Base-by-base conservation (phyloP, 1,284 basidiomycete genomes). In the Ustilago trichophora region DNA sequence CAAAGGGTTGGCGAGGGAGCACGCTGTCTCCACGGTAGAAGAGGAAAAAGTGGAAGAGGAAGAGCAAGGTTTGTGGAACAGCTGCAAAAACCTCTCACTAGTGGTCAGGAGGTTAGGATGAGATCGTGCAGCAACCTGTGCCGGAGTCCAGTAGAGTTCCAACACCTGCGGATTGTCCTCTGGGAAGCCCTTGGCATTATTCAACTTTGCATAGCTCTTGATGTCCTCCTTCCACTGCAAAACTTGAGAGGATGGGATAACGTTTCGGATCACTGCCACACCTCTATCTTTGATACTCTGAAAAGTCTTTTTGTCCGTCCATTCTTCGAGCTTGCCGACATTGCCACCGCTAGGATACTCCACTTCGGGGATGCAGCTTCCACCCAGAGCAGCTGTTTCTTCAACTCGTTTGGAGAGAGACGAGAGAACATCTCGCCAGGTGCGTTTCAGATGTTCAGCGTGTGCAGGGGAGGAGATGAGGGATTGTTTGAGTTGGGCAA, bases 1-100 rank as follows among this genome's bases (percentile, higher is more conserved):
- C 18, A 92, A 81, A 0, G 89, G 89, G 1, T 85, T 87, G 7
- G 80, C 73, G 22, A 90, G 84, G 50, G 85, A 85, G 34, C 88
- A 82, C 15, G 86, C 85, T 13, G 29, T 42, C 4, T 46, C 46
- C 4, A 55, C 33, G 9, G 15, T 6, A 13, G 29, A 2, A 13
- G 25, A 29, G 13, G 3, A 10, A 11, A 9, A 10, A 19, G 35
- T 38, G 4, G 36, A 13, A 3, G 21, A 15, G 5, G 24, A n/a
- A 12, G 26, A 13, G 13, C 46, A 34, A 13, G 73, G 54, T n/a
- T 59, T 44, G 41, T 73, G 73, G 36, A 75, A 76, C 16, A 76
- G 53, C 27, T 49, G 33, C 12, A 76, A 46, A 26, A 76, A 65
- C 5, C 55, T 37, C n/a, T 64, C 12, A 4, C 53, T 60, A 4